A percentile compares a stretch with the other conserved stretches of the same genome.
These are phyloP conservation scores for Daldinia concentrica DNA, from an alignment of 495 filamentous ascomycete genomes.

Conservation along the genomic window DNA sequence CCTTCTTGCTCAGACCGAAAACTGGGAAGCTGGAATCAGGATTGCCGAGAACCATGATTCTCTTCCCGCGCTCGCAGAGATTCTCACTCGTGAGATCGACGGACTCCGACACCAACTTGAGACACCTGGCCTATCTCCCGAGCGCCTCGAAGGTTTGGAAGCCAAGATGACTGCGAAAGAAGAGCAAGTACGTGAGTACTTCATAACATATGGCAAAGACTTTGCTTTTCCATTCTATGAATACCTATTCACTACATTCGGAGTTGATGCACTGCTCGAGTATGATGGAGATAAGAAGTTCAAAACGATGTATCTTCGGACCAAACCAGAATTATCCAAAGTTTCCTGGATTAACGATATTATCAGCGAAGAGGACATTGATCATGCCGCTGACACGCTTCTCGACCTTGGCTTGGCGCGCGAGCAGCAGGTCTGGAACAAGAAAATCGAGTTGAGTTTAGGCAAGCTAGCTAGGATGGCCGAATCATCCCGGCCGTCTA, in stretches of 20 bases:
- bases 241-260: conserved; percentile 71
- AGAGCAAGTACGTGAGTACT: conserved; percentile 64
- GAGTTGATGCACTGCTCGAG: conserved; percentile 72
- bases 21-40: conserved; percentile 71
- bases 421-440: conserved; percentile 83
- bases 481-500: conserved; percentile 52
- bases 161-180: conserved; percentile 49
- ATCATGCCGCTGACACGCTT: conserved; percentile 72
- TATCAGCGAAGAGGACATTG: conserved; percentile 73
- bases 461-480: conserved; percentile 82
- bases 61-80: conserved; percentile 73
- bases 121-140: conserved; percentile 31
- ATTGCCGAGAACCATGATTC: conserved; percentile 79
- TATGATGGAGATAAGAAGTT: conserved; percentile 70
- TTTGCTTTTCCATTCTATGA: conserved; percentile 87
- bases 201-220: conserved; percentile 73
- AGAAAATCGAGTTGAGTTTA: conserved; percentile 89
- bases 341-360: conserved; percentile 97
- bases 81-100: conserved; percentile 55
- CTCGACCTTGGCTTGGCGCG: conserved; percentile 68
- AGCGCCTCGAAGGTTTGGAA: conserved; percentile 41
- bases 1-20: conserved; percentile 71
- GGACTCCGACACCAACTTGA: conserved; percentile 41
- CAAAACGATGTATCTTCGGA: conserved; percentile 78
- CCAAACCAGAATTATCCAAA: conserved; percentile 71